These are phyloP conservation scores for Neohortaea acidophila DNA, from an alignment of 495 filamentous ascomycete genomes.

Conservation along the genomic window DNA sequence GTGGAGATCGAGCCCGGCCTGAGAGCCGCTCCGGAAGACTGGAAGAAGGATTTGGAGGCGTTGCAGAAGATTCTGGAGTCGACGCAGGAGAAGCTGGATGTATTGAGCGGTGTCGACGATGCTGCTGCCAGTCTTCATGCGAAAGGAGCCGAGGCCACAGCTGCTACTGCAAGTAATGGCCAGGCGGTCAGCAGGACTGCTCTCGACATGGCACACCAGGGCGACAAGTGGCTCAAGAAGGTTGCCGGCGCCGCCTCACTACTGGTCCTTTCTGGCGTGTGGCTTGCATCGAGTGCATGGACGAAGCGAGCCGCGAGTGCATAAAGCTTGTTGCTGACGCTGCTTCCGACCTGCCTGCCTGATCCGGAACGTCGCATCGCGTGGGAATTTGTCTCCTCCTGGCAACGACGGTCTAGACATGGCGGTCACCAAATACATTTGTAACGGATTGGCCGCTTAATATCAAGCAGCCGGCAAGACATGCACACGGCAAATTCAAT, in stretches of 20 bases:
- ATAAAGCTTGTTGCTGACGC: background rate
- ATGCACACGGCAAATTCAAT: too few species aligned
- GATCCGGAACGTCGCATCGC: too few species aligned
- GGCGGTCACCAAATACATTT: too few species aligned
- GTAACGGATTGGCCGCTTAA: too few species aligned
- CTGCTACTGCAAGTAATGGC: background rate
- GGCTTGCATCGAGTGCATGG: conserved; percentile 16
- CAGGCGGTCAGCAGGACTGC: conserved; percentile 12
- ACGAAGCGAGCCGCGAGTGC: background rate
- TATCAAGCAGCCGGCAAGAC: too few species aligned
- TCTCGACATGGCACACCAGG: conserved; percentile 7
- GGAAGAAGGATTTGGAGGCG: conserved; percentile 59
- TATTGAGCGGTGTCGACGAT: background rate
- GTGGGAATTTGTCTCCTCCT: too few species aligned
- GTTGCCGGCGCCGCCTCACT: conserved; percentile 11
- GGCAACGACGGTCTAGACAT: too few species aligned
- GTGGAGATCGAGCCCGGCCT: conserved; percentile 60
- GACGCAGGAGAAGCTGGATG: background rate
- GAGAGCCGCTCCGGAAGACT: conserved; percentile 15
- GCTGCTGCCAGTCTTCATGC: too few species aligned
- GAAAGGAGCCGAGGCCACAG: conserved; percentile 15
- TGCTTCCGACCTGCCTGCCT: too few species aligned
- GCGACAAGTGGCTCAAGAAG: conserved; percentile 14
- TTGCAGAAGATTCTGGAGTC: conserved; percentile 26
- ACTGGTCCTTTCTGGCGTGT: conserved; percentile 8